Percentiles rank a stretch among this genome's conserved stretches.
Evolutionary conservation across 306 rosid species (phyloP).

Genomic region (Prinsepia uniflora): DNA sequence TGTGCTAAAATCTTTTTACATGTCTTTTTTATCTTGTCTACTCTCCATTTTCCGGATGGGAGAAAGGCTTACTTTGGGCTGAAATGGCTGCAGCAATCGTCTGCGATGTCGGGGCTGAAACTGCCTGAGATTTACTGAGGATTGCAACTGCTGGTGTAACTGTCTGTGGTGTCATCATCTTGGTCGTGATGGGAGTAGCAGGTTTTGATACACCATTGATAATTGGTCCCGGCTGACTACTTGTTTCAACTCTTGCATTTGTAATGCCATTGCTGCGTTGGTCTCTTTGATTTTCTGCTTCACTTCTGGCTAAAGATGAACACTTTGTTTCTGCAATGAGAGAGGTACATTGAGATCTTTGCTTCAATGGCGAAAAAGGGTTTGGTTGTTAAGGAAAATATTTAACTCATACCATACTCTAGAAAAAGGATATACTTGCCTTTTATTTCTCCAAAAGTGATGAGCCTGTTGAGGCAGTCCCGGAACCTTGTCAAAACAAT

Average conservation of each 20-base stretch:
- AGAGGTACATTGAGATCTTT: constrained; percentile 17
- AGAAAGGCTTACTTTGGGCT: constrained; percentile 10
- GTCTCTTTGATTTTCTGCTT: constrained; percentile 49
- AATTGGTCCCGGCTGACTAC: constrained; percentile 31
- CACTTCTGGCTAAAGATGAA: constrained; percentile 67
- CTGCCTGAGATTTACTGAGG: constrained; percentile 9
- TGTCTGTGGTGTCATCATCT: constrained; percentile 27
- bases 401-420: background rate
- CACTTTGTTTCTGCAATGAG: constrained; percentile 70
- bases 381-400: background rate
- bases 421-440: constrained; percentile 54
- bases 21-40: constrained; percentile 43
- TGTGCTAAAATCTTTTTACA: constrained; percentile 34
- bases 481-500: constrained; percentile 72
- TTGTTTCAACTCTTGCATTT: constrained; percentile 41
- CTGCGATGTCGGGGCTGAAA: no score
- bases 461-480: constrained; percentile 80
- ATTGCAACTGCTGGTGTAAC: constrained; percentile 31
- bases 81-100: background rate
- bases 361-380: background rate
- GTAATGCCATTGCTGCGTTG: constrained; percentile 40
- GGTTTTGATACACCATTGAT: constrained; percentile 52
- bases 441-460: constrained; percentile 90
- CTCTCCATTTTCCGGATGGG: constrained; percentile 53
- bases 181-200: constrained; percentile 33